phyloP scores from a whole-genome alignment of 176 grass and related monocot species.

The Hyparrhenia diplandra region DNA sequence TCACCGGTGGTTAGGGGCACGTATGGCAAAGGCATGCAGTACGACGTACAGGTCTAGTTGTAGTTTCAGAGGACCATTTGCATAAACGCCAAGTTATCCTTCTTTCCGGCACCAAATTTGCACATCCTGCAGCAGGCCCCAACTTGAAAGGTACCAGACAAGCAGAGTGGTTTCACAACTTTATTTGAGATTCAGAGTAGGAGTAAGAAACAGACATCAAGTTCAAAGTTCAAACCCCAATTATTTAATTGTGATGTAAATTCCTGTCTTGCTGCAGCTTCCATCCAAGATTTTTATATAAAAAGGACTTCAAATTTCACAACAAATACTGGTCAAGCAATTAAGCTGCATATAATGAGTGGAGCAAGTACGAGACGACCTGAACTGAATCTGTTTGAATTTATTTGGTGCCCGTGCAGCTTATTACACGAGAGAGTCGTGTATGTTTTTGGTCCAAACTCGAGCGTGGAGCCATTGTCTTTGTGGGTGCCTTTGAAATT shows the following conservation, averaged over 20 bases:
- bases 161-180: neutral
- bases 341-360: neutral
- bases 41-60: neutral
- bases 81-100: neutral
- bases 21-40: neutral
- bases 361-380: neutral
- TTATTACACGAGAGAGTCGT: too few relatives aligned
- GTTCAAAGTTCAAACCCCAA: neutral
- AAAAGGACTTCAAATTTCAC: neutral
- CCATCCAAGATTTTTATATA: neutral
- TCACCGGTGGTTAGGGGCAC: neutral
- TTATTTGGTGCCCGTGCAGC: neutral
- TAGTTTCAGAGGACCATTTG: neutral
- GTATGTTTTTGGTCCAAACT: too few relatives aligned
- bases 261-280: too few relatives aligned
- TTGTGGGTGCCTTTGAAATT: neutral
- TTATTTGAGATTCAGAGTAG: neutral
- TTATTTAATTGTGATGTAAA: too few relatives aligned
- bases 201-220: neutral
- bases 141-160: neutral
- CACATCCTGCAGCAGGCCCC: constrained; percentile 5
- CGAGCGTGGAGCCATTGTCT: too few relatives aligned
- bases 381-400: neutral
- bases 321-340: neutral
- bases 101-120: neutral